Evolutionary conservation across 306 rosid genomes (phyloP).

Genomic region (Benincasa hispida): DNA sequence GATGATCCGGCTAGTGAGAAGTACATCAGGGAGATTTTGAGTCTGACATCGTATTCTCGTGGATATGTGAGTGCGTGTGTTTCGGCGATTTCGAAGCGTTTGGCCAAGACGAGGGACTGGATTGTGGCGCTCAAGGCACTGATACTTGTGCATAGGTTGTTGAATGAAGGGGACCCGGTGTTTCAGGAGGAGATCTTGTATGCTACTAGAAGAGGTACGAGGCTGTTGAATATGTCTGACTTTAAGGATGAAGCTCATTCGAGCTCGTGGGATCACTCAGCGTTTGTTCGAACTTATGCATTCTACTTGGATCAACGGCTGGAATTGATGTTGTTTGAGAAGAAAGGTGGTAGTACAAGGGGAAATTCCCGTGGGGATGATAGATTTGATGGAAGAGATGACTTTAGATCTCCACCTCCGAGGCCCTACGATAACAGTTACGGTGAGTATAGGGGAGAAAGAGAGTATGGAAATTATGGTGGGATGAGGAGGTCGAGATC

Average conservation of each 20-base stretch:
- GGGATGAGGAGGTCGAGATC: slow-evolving; percentile 81
- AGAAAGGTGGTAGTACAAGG: slow-evolving; percentile 20
- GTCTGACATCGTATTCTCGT: slow-evolving; percentile 60
- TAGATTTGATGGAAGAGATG: slow-evolving; percentile 44
- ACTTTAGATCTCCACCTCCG: slow-evolving; percentile 69
- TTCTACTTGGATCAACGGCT: slow-evolving; percentile 86
- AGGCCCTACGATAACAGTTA: slow-evolving; percentile 51
- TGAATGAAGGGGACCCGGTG: slow-evolving; percentile 68
- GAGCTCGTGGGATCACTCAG: slow-evolving; percentile 93
- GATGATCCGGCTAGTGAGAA: slow-evolving; percentile 92
- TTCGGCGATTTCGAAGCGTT: slow-evolving; percentile 61
- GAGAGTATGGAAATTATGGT: slow-evolving; percentile 38
- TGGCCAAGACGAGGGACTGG: slow-evolving; percentile 96
- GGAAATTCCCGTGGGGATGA: slow-evolving; percentile 24
- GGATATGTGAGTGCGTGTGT: slow-evolving; percentile 72
- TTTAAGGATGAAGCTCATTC: slow-evolving; percentile 97
- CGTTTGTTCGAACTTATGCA: slow-evolving; percentile 79
- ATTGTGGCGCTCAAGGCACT: slow-evolving; percentile 82
- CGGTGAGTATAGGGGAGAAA: slow-evolving; percentile 40
- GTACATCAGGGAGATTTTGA: slow-evolving; percentile 63
- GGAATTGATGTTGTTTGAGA: slow-evolving; percentile 55
- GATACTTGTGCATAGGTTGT: slow-evolving; percentile 58
- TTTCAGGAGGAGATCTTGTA: slow-evolving; percentile 83
- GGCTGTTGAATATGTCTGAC: slow-evolving; percentile 80
- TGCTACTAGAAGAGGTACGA: slow-evolving; percentile 77